Base-by-base conservation (phyloP, 441 rosid genomes). In the Eruca vesicaria region DNA sequence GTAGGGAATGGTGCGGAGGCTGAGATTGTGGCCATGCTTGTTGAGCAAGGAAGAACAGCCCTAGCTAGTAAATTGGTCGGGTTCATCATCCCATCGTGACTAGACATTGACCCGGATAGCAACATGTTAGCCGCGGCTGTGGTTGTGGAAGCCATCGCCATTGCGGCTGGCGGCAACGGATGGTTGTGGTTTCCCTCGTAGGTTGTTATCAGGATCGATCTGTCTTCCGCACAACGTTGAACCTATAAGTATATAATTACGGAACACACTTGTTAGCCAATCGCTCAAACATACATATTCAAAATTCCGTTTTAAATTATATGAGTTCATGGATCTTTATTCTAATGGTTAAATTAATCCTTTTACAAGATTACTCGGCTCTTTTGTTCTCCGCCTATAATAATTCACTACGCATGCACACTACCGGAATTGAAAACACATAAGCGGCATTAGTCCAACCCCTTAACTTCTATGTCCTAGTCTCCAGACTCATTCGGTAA, bases 101-200 rank as follows among this genome's bases (percentile, higher is more conserved):
- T 96, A 3, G 98, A 85, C 94, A 89, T 93, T 15, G 99, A 91
- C 0, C 98, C 97, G 1, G 99, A 93, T 14, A 93, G 89, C 31
- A 96, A 56, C 97, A 91, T 96, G 61, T 68, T 86, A 2, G 94
- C 97, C 0, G 99, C 99, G 0, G 98, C 97, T 0, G 91, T 9
- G 12, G 98, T 96, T 4, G 99, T 90, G 2, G 97, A 89, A 20
- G 97, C 99, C 98, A 96, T 91, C 0, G 97, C 91, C 75, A 93
- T 82, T 0, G 99, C 99, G 0, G 97, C 94, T 11, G 94, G 94
- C 0, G 99, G 98, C 15, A 96, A 82, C 0, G 98, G 99, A 66
- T 96, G 99, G 80, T 86, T 96, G 71, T 96, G 99, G 71, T 86
- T 93, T 12, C 99, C 97, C 48, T 96, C 99, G 41, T 96, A 96